These are phyloP conservation scores for Zymoseptoria tritici DNA, from an alignment of 2,329 filamentous ascomycete genomes.

Conservation along the genomic window DNA sequence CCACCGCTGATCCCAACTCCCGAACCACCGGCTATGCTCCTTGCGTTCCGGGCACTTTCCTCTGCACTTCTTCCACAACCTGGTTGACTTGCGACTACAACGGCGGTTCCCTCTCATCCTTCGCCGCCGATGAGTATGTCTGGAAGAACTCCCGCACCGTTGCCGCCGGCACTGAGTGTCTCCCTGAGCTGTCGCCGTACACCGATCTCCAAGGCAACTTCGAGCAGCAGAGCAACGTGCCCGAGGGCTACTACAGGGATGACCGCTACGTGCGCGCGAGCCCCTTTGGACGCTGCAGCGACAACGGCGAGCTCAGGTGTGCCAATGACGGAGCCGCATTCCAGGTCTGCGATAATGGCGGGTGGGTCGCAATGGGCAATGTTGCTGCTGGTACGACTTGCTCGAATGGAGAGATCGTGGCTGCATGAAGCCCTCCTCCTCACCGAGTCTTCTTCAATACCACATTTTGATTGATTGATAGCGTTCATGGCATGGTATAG, in stretches of 20 bases:
- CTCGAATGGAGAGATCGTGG: conserved; percentile 22
- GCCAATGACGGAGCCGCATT: conserved; percentile 22
- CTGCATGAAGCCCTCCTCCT: conserved; percentile 1
- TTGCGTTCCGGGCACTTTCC: conserved; percentile 34
- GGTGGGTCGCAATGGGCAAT: conserved; percentile 27
- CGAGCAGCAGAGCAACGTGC: conserved; percentile 22
- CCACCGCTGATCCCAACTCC: conserved; percentile 22
- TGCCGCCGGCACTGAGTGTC: conserved; percentile 32
- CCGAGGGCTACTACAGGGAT: conserved; percentile 25
- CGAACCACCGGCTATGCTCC: conserved; percentile 23
- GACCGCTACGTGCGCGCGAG: conserved; percentile 26
- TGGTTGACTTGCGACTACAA: conserved; percentile 34
- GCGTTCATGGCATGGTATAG: neutral
- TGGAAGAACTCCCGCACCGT: conserved; percentile 28
- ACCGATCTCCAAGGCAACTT: conserved; percentile 11
- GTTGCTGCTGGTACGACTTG: conserved; percentile 27
- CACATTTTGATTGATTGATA: neutral
- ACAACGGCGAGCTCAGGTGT: conserved; percentile 24
- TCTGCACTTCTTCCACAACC: conserved; percentile 30
- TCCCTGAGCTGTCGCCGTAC: conserved; percentile 27
- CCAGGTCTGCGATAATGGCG: conserved; percentile 26
- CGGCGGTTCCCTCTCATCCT: conserved; percentile 13
- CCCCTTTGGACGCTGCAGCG: conserved; percentile 23
- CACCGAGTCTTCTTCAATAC: neutral
- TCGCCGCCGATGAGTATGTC: conserved; percentile 18